Evolutionary conservation across 2,329 filamentous ascomycete genomes (phyloP).

Genomic region (Phyllosticta citriasiana): DNA sequence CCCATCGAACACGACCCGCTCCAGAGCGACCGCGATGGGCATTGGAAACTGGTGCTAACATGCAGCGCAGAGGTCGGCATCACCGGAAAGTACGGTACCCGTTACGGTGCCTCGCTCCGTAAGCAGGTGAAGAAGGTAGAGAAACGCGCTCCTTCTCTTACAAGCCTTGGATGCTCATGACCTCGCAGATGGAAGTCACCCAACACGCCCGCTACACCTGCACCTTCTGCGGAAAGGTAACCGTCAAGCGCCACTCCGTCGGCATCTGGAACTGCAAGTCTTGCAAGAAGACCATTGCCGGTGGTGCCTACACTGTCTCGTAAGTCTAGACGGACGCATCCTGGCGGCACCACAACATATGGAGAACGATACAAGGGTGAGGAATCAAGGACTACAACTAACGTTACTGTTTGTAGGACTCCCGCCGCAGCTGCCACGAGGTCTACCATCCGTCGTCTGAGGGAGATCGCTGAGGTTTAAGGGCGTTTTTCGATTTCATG

Average conservation of each 20-base stretch:
- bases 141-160: not conserved
- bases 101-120: conserved; percentile 97
- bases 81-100: conserved; percentile 63
- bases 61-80: conserved; percentile 64
- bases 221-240: conserved; percentile 98
- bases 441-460: conserved; percentile 92
- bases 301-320: conserved; percentile 93
- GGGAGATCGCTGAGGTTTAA: conserved; percentile 95
- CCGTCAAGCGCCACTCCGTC: conserved; percentile 78
- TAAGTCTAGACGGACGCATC: conserved; percentile 47
- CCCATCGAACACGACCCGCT: not conserved
- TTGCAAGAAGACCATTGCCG: conserved; percentile 89
- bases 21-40: not conserved
- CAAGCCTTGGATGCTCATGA: not conserved
- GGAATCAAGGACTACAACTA: not conserved
- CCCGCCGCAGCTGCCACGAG: conserved; percentile 88
- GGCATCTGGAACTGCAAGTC: conserved; percentile 96
- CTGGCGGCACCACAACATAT: not conserved
- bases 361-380: not conserved
- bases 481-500: conserved; percentile 12
- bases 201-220: conserved; percentile 82
- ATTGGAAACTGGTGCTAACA: not conserved
- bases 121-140: conserved; percentile 86
- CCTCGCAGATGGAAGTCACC: conserved; percentile 69
- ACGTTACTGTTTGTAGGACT: conserved; percentile 49